These are phyloP conservation scores for Pyrenochaeta sp. DNA, from an alignment of 2,329 filamentous ascomycete genomes.

Conservation along the genomic window DNA sequence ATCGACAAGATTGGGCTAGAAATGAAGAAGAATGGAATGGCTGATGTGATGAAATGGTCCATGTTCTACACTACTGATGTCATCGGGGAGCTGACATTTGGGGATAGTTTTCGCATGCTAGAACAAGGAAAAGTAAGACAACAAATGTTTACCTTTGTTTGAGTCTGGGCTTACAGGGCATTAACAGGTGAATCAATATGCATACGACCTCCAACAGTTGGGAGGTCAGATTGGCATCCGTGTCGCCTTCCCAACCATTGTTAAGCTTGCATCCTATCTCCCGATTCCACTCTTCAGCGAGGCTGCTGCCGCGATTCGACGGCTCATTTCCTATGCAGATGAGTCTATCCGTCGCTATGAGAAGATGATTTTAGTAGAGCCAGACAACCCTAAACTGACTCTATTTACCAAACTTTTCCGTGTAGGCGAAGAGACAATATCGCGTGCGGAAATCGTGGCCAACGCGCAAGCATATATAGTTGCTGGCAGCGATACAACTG, in stretches of 20 bases:
- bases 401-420: conserved; percentile 11
- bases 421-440: conserved; percentile 13
- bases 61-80: conserved; percentile 64
- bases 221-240: background rate
- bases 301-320: background rate
- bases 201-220: background rate
- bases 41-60: conserved; percentile 64
- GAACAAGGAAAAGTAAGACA: conserved; percentile 57
- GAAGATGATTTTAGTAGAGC: background rate
- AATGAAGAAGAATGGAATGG: conserved; percentile 43
- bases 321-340: background rate
- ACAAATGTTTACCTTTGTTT: background rate
- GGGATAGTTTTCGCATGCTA: conserved; percentile 63
- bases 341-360: background rate
- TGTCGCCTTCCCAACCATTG: background rate
- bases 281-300: background rate
- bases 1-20: conserved; percentile 59
- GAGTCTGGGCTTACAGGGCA: background rate
- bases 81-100: conserved; percentile 64
- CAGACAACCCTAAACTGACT: background rate
- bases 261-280: background rate
- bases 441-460: conserved; percentile 12
- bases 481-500: conserved; percentile 63
- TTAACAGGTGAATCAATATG: background rate
- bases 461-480: conserved; percentile 58